Percentiles rank a stretch among this genome's conserved stretches.
Evolutionary conservation across 495 filamentous ascomycete species (phyloP).

Genomic region (Penicillium flavigenum): DNA sequence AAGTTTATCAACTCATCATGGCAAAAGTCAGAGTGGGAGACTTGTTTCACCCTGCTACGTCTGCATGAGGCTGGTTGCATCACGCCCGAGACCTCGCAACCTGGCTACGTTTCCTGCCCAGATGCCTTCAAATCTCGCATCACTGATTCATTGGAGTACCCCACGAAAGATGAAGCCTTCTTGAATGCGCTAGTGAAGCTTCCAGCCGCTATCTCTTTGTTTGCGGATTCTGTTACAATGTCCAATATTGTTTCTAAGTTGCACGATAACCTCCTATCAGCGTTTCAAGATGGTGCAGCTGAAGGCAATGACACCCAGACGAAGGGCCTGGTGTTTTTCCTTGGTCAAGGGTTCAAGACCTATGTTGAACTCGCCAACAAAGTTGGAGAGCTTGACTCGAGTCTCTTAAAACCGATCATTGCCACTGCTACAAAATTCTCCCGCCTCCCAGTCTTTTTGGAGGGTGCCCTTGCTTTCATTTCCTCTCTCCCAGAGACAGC

Average conservation of each 20-base stretch:
- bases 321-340: constrained; percentile 31
- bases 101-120: constrained; percentile 60
- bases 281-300: constrained; percentile 26
- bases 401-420: constrained; percentile 57
- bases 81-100: constrained; percentile 43
- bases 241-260: constrained; percentile 37
- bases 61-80: constrained; percentile 57
- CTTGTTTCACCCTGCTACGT: constrained; percentile 68
- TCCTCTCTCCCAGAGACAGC: constrained; percentile 44
- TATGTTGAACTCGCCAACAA: constrained; percentile 42
- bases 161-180: constrained; percentile 32
- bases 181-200: constrained; percentile 45
- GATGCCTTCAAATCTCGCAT: constrained; percentile 69
- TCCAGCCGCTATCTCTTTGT: constrained; percentile 38
- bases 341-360: constrained; percentile 49
- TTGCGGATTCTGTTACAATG: constrained; percentile 33
- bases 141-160: constrained; percentile 58
- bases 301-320: constrained; percentile 22
- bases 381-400: constrained; percentile 44
- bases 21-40: constrained; percentile 62
- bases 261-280: constrained; percentile 33
- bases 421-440: constrained; percentile 60
- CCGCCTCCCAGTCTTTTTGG: constrained; percentile 63
- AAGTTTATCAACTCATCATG: constrained; percentile 76
- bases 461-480: constrained; percentile 62